Base-by-base conservation (phyloP, 768 basidiomycete genomes). In the Leccinellum luteum region DNA sequence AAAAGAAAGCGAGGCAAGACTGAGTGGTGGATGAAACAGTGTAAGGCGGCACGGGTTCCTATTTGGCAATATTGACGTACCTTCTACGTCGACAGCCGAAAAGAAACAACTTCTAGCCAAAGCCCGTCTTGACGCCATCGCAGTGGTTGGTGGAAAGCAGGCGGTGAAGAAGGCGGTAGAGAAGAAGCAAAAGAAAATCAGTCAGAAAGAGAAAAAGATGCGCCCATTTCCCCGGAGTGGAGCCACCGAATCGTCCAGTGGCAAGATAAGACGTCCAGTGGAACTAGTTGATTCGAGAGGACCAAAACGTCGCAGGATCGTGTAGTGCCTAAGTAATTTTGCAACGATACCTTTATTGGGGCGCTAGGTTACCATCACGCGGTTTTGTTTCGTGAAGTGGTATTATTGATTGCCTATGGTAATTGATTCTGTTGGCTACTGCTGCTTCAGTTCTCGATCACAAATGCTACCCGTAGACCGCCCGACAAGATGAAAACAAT, bases 101-200 rank as follows among this genome's bases (percentile, higher is more conserved):
- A 86, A 92, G 78, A 89, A 85, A 64, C 81, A 87, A 54, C 62
- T 94, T 27, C 65, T 96, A 1, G 73, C 85, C 55, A 83, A 85
- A 54, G 90, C 93, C 15, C 81, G 87, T 57, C 92, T 90, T 69
- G 87, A 94, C 25, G 88, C 88, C 7, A 78, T 94, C 44, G 86
- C 89, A 5, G 80, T 81, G 17, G 76, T 81, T 55, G 94, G 93
- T 4, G 94, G 95, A 8, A 85, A 83, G 61, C 74, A 79, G 4
- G 92, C 92, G 1, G 90, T 95, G 52, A 91, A 89, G 69, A 94
- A 89, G 73, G 91, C 85, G 6, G 85, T 96, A 28, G 91, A 91
- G 64, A 95, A 90, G 81, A 94, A 86, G 71, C 86, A 90, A 73
- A 91, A 84, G 72, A 96, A 94, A 78, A 76, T 87, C 19, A 81